Evolutionary conservation across 805 yeast genomes (phyloP).

Genomic region (Zygotorulaspora florentina): DNA sequence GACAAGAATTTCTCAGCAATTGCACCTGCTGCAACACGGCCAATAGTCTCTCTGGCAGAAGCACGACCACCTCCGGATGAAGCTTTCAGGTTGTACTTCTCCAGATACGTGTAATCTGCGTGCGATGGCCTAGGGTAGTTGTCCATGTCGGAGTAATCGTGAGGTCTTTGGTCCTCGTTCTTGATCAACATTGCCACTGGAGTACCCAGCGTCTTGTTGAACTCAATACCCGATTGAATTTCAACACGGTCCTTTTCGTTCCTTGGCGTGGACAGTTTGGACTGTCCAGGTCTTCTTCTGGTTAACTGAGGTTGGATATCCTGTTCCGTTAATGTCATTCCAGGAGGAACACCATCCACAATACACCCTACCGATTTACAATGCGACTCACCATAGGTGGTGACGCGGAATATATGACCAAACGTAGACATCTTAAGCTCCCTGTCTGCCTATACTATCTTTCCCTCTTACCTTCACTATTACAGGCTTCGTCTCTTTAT

Average conservation of each 20-base stretch:
- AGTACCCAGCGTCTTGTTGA: slow-evolving; percentile 86
- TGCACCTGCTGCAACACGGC: slow-evolving; percentile 98
- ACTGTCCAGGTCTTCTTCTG: slow-evolving; percentile 97
- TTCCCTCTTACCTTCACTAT: background rate
- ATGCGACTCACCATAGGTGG: slow-evolving; percentile 98
- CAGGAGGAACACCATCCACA: slow-evolving; percentile 98
- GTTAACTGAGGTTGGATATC: slow-evolving; percentile 95
- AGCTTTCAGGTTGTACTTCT: slow-evolving; percentile 89
- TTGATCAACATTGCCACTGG: slow-evolving; percentile 91
- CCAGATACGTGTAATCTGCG: slow-evolving; percentile 90
- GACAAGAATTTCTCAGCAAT: slow-evolving; percentile 88
- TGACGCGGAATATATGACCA: slow-evolving; percentile 63
- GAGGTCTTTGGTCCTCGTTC: slow-evolving; percentile 95
- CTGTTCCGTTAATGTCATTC: slow-evolving; percentile 73
- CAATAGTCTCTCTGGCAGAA: slow-evolving; percentile 96
- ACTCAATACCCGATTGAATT: slow-evolving; percentile 92
- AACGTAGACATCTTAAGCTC: slow-evolving; percentile 60
- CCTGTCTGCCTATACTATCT: background rate
- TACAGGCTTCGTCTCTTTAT: background rate
- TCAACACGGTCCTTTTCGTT: slow-evolving; percentile 90
- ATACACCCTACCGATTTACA: slow-evolving; percentile 97
- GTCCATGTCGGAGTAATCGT: slow-evolving; percentile 93
- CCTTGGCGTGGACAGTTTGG: slow-evolving; percentile 88
- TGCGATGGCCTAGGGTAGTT: slow-evolving; percentile 96
- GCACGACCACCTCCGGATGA: slow-evolving; percentile 97